Conservation (phyloP, 208 protist species). For the Blechomonas ayalai region DNA sequence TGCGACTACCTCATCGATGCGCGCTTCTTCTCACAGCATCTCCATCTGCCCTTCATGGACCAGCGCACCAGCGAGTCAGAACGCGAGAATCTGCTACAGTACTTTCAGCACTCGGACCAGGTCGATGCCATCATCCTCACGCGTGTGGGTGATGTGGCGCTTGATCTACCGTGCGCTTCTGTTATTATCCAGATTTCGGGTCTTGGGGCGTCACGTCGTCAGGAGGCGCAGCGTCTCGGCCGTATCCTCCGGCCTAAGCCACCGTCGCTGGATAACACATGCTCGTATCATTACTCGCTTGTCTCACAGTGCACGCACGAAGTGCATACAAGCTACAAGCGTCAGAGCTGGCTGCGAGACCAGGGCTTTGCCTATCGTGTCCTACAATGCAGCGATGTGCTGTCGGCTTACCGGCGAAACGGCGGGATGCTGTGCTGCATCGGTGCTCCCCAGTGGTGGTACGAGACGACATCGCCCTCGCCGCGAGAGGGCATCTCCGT, state of each 20-base stretch:
- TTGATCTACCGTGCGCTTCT: slow-evolving; percentile 98
- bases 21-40: slow-evolving; percentile 72
- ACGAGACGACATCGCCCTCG: slow-evolving; percentile 13
- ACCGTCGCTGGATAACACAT: slow-evolving; percentile 89
- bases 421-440: slow-evolving; percentile 69
- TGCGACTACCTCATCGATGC: slow-evolving; percentile 84
- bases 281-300: slow-evolving; percentile 98
- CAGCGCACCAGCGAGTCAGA: slow-evolving; percentile 73
- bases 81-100: slow-evolving; percentile 73
- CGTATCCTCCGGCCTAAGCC: slow-evolving; percentile 94
- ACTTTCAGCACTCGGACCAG: slow-evolving; percentile 69
- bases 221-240: slow-evolving; percentile 97
- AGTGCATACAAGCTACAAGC: slow-evolving; percentile 92
- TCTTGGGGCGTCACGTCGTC: slow-evolving; percentile 92
- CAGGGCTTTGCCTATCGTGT: slow-evolving; percentile 90
- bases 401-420: slow-evolving; percentile 28
- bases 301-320: slow-evolving; percentile 97
- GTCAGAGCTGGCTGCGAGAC: slow-evolving; percentile 98
- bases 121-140: slow-evolving; percentile 97
- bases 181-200: slow-evolving; percentile 99
- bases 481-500: neutral
- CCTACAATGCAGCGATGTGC: slow-evolving; percentile 43
- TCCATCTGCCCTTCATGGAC: slow-evolving; percentile 86
- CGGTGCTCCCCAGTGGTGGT: slow-evolving; percentile 81
- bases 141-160: slow-evolving; percentile 95